Evolutionary conservation across 345 rosid genomes (phyloP).

Genomic region (Brassica rapa): DNA sequence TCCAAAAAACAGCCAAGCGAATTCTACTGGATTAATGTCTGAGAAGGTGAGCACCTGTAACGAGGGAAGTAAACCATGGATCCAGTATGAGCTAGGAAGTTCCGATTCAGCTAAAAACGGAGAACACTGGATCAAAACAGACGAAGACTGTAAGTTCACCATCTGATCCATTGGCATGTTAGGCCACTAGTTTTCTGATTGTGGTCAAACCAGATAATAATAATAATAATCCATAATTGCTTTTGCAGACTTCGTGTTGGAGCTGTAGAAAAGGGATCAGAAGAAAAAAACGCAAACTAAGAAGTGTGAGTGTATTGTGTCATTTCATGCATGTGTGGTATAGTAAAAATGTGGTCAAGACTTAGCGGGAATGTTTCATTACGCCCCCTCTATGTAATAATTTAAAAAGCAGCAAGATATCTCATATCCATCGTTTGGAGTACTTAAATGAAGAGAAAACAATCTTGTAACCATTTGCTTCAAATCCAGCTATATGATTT

Average conservation of each 20-base stretch:
- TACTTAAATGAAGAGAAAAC: constrained; percentile 1
- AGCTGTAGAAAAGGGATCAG: constrained; percentile 58
- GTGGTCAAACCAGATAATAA: constrained; percentile 14
- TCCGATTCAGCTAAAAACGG: constrained; percentile 44
- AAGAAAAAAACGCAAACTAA: constrained; percentile 27
- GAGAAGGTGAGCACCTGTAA: constrained; percentile 36
- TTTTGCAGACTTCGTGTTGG: constrained; percentile 83
- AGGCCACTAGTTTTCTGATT: constrained; percentile 16
- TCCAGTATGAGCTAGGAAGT: constrained; percentile 39
- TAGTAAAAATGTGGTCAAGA: constrained; percentile 35
- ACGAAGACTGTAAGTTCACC: constrained; percentile 81
- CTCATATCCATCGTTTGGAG: constrained; percentile 10
- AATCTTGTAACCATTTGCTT: constrained; percentile 1
- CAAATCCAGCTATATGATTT: constrained; percentile 4
- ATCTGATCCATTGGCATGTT: constrained; percentile 8
- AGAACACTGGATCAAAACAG: constrained; percentile 93
- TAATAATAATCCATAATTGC: constrained; percentile 15
- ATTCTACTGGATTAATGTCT: constrained; percentile 37
- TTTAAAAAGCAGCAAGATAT: constrained; percentile 17
- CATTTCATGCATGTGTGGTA: constrained; percentile 42
- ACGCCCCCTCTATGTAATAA: constrained; percentile 41
- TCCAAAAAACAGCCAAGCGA: constrained; percentile 36
- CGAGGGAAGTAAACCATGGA: constrained; percentile 45
- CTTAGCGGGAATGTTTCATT: constrained; percentile 32
- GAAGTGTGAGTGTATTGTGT: constrained; percentile 34